Evolutionary conservation across 2,329 filamentous ascomycete species (phyloP).

Genomic region (Colletotrichum falcatum): DNA sequence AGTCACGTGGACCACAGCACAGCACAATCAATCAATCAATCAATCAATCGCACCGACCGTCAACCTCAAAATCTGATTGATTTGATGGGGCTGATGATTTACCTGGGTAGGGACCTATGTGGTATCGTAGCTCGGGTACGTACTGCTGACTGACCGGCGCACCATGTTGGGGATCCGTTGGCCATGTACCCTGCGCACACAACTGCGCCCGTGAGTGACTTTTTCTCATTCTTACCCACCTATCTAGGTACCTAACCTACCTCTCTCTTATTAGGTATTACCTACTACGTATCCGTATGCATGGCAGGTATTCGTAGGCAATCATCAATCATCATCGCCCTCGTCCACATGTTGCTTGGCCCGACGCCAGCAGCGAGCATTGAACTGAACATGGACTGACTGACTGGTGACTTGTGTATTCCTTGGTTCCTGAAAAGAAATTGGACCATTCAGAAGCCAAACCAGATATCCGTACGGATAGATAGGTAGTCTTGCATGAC

Average conservation of each 20-base stretch:
- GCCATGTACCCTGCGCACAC: slow-evolving; percentile 44
- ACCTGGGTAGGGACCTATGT: neutral
- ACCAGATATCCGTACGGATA: neutral
- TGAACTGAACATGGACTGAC: too few relatives aligned
- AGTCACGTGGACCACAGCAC: slow-evolving; percentile 35
- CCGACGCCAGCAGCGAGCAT: neutral
- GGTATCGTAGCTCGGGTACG: too few relatives aligned
- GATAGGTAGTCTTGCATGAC: too few relatives aligned
- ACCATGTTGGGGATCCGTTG: neutral
- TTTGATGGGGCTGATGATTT: too few relatives aligned
- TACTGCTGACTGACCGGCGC: neutral
- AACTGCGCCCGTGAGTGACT: slow-evolving; percentile 51
- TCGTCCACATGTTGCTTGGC: neutral
- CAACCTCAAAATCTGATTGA: slow-evolving; percentile 39
- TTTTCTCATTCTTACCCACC: neutral
- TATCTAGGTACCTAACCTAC: too few relatives aligned
- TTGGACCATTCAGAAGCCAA: neutral
- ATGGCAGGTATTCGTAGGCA: neutral
- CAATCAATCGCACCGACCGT: neutral
- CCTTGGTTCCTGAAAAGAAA: neutral
- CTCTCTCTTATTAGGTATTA: too few relatives aligned
- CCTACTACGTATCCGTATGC: too few relatives aligned
- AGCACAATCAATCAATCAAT: too few relatives aligned
- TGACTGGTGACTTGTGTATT: neutral
- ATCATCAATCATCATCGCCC: neutral